These are phyloP conservation scores for Coelastrella sp. DNA, from an alignment of 139 green algal genomes.

Conservation along the genomic window DNA sequence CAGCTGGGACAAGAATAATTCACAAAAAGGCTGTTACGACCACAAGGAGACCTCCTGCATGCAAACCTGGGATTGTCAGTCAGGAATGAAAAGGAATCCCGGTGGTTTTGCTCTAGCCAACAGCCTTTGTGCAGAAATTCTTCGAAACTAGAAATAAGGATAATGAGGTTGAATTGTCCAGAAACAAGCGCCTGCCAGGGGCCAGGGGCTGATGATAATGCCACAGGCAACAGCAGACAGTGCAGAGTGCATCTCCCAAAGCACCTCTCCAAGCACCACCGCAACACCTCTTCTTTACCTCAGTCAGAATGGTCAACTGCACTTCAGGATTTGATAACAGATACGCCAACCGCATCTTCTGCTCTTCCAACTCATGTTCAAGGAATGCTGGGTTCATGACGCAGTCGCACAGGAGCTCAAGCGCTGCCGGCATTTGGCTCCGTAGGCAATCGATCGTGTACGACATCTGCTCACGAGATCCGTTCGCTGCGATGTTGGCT, in stretches of 20 bases:
- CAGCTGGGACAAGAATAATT: background rate
- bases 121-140: too few relatives aligned
- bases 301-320: slow-evolving; percentile 62
- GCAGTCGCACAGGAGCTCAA: slow-evolving; percentile 93
- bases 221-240: background rate
- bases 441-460: slow-evolving; percentile 93
- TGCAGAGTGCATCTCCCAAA: background rate
- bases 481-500: slow-evolving; percentile 85
- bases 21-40: background rate
- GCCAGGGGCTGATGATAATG: background rate
- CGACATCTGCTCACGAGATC: slow-evolving; percentile 86
- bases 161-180: too few relatives aligned
- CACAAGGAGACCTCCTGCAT: too few relatives aligned
- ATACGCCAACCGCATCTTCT: slow-evolving; percentile 58
- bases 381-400: slow-evolving; percentile 84
- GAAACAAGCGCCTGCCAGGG: too few relatives aligned
- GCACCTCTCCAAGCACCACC: background rate
- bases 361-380: slow-evolving; percentile 61
- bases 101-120: too few relatives aligned
- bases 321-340: slow-evolving; percentile 61
- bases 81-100: too few relatives aligned
- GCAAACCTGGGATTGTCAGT: too few relatives aligned
- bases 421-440: slow-evolving; percentile 78
- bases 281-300: slow-evolving; percentile 40
- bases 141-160: too few relatives aligned